These are phyloP conservation scores for Ceratocystis papillata DNA, from an alignment of 2,329 filamentous ascomycete genomes.

Conservation along the genomic window DNA sequence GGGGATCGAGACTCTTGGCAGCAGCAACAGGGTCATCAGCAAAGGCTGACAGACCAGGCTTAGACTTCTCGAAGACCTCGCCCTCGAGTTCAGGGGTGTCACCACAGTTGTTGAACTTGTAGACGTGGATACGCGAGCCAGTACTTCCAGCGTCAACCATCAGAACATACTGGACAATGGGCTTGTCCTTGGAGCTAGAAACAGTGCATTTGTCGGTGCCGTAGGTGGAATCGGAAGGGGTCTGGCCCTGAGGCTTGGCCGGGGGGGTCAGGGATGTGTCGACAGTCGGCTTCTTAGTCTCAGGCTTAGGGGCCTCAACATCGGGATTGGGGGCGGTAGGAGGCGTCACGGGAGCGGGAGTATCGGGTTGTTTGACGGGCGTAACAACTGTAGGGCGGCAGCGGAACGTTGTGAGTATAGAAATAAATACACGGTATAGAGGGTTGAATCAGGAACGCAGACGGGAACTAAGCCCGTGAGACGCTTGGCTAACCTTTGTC, in stretches of 20 bases:
- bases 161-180: constrained; percentile 90
- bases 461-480: constrained; percentile 23
- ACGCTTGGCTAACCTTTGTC: constrained; percentile 30
- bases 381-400: background rate
- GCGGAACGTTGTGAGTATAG: background rate
- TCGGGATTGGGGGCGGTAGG: constrained; percentile 21
- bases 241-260: constrained; percentile 36
- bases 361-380: constrained; percentile 13
- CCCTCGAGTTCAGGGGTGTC: constrained; percentile 86
- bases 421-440: background rate
- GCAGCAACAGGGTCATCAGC: constrained; percentile 75
- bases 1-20: constrained; percentile 75
- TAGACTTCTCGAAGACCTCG: constrained; percentile 89
- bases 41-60: constrained; percentile 80
- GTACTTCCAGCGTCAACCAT: constrained; percentile 99
- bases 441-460: constrained; percentile 20
- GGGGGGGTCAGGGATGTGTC: constrained; percentile 17
- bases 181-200: constrained; percentile 77
- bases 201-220: constrained; percentile 67
- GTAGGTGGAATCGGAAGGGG: constrained; percentile 49
- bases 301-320: constrained; percentile 17
- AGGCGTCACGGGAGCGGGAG: constrained; percentile 17
- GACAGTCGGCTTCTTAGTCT: constrained; percentile 7
- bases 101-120: constrained; percentile 94
- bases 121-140: constrained; percentile 93